Conservation (phyloP, 805 yeast genomes). For the Ogataea nonfermentans region DNA sequence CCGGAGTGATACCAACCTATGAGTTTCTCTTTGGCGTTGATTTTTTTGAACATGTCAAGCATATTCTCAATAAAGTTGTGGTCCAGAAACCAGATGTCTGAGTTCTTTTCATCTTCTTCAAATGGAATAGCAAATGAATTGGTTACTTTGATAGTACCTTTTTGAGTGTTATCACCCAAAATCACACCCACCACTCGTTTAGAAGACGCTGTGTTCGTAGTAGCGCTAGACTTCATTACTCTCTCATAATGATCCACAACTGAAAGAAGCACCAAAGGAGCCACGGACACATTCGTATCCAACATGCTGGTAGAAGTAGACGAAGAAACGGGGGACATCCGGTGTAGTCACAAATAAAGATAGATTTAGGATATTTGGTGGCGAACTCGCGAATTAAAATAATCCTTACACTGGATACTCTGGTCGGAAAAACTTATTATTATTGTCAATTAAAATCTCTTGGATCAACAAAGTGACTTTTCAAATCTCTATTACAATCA, state of each 20-base stretch:
- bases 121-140: conserved; percentile 97
- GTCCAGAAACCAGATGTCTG: conserved; percentile 94
- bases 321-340: conserved; percentile 15
- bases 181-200: conserved; percentile 91
- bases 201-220: conserved; percentile 19
- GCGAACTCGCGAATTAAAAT: conserved; percentile 1
- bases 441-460: too few species aligned
- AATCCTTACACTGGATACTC: conserved; percentile 3
- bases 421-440: too few species aligned
- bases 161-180: conserved; percentile 68
- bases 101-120: conserved; percentile 91
- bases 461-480: too few species aligned
- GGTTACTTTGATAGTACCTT: conserved; percentile 58
- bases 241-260: conserved; percentile 95
- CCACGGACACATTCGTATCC: conserved; percentile 63
- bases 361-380: conserved; percentile 3
- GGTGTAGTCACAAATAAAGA: not conserved
- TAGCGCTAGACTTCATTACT: conserved; percentile 51
- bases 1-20: conserved; percentile 99
- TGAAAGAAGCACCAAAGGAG: conserved; percentile 90
- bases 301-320: conserved; percentile 30
- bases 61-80: conserved; percentile 94
- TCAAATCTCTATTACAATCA: too few species aligned
- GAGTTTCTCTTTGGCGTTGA: conserved; percentile 92
- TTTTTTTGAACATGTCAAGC: conserved; percentile 97